These are phyloP conservation scores for Phytophthora rubi DNA, from an alignment of 352 stramenopile genomes.

Conservation along the genomic window DNA sequence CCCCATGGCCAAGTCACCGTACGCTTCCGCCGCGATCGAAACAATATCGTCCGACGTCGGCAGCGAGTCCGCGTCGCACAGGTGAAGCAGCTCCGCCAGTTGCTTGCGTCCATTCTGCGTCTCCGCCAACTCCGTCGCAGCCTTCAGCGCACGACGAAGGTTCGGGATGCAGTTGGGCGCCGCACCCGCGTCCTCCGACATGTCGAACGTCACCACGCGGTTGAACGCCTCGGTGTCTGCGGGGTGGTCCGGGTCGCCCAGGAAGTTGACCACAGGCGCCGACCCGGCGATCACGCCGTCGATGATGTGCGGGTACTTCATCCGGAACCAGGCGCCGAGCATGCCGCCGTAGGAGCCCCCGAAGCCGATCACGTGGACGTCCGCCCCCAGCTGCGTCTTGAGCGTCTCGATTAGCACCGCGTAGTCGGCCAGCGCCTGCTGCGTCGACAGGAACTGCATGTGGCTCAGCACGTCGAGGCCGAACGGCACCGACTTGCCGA, in stretches of 20 bases:
- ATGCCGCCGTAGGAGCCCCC: constrained; percentile 84
- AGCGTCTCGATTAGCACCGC: constrained; percentile 57
- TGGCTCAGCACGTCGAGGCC: constrained; percentile 51
- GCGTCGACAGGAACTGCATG: constrained; percentile 78
- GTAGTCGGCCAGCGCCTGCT: constrained; percentile 87
- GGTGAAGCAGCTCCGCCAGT: constrained; percentile 31
- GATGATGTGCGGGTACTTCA: constrained; percentile 81
- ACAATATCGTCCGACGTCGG: constrained; percentile 37
- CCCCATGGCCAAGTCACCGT: constrained; percentile 45
- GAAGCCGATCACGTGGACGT: constrained; percentile 73
- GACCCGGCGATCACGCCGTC: constrained; percentile 70
- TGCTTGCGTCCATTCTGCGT: constrained; percentile 30
- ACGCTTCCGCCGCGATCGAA: constrained; percentile 22
- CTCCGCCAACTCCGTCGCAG: constrained; percentile 20
- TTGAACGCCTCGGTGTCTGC: constrained; percentile 54
- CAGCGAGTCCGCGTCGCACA: constrained; percentile 38
- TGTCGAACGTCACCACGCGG: constrained; percentile 50
- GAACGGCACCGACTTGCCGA: constrained; percentile 76
- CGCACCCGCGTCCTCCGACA: constrained; percentile 41
- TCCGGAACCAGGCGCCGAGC: constrained; percentile 72
- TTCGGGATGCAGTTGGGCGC: constrained; percentile 48
- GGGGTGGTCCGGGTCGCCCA: constrained; percentile 45
- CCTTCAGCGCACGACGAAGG: constrained; percentile 31
- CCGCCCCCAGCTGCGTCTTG: constrained; percentile 42
- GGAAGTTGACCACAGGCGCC: constrained; percentile 65